Base-by-base conservation (phyloP, 345 rosid species). In the Boechera retrofracta region DNA sequence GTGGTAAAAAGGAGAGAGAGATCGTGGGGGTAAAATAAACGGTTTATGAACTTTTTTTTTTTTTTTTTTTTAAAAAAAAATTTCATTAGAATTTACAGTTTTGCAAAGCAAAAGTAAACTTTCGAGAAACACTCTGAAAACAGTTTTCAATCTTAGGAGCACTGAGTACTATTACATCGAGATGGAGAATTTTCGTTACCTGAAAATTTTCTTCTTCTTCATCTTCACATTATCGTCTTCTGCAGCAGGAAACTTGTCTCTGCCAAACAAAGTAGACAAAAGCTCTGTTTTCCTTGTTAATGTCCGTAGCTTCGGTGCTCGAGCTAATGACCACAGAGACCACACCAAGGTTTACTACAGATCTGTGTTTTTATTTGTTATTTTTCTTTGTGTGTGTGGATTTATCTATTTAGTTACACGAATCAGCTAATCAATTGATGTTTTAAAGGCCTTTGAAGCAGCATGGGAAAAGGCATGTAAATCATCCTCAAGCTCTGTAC, bases 381-480 rank as follows among this genome's bases (percentile, higher is more conserved):
- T 4, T 21, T 21, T 21, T 21, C 0, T 28, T 29, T 31, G 44
- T 21, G 24, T 21, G 38, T 28, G 35, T 42, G 47, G 24, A 56
- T 45, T 12, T 13, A 39, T 67, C 9, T 45, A 67, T 66, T 58
- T 31, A 31, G 21, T 49, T 2, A 26, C 4, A n/a, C 53, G 2
- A 58, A 41, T 60, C 51, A 72, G 82, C 81, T 77, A 47, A 77
- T 56, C 2, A 64, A 1, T 45, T 71, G 62, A 48, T 72, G 41
- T 72, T 49, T 47, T 63, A 3, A 60, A 79, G 38, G 92, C 89
- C 13, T 89, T 84, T 82, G 74, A 48, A 38, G 88, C 83, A 55
- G 91, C 93, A 1, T 88, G 93, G 61, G 83, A 65, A 9, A 85
- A 74, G 12, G 90, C 93, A 0, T 90, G 93, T 51, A 78, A 72